Base-by-base conservation (phyloP, 768 basidiomycete species). In the Royoungia palumana region DNA sequence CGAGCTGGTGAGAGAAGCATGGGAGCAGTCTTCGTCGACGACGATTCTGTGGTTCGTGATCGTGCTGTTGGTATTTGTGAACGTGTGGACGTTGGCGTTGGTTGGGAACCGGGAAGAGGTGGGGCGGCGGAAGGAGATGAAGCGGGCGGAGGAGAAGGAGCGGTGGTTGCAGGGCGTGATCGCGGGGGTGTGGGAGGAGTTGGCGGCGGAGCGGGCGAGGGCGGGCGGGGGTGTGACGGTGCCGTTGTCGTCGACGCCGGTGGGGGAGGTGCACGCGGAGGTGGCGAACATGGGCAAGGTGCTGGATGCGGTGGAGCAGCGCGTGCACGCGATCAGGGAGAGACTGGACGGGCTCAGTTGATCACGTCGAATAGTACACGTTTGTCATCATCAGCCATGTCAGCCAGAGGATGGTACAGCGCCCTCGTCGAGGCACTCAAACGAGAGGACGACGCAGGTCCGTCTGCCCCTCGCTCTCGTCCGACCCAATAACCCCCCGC, bases 1-100 rank as follows among this genome's bases (percentile, higher is more conserved):
- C 51, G 90, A 91, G 71, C 82, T 93, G 36, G 72, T 93, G 49
- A 72, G 69, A 45, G 90, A 93, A 60, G 82, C 82, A 0, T 88
- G 86, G 87, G 88, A 89, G 46, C 81, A 87, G 59, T 83, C 83
- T 12, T 79, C 83, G 27, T 75, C 78, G 50, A 86, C 81, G 59
- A 81, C 82, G 61, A 83, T 87, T 46, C 71, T 92, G 54, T 86
- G 79, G 61, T 78, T 85, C 56, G 74, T 89, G 48, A 87, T 94
- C 64, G 76, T 82, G 41, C 59, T 79, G 30, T 70, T 95, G 56
- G 78, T 94, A 52, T 50, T 89, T 35, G 88, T 83, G 57, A 95
- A 95, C 60, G 36, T 91, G n/a, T 83, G 71, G 89, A 86, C 83
- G 56, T 54, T 75, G 68, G 67, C 55, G 69, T 69, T 64, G 70